Evolutionary conservation across 441 rosid species (phyloP), one percentile per base, ranked within the genome.

Genomic region (Capsella rubella): DNA sequence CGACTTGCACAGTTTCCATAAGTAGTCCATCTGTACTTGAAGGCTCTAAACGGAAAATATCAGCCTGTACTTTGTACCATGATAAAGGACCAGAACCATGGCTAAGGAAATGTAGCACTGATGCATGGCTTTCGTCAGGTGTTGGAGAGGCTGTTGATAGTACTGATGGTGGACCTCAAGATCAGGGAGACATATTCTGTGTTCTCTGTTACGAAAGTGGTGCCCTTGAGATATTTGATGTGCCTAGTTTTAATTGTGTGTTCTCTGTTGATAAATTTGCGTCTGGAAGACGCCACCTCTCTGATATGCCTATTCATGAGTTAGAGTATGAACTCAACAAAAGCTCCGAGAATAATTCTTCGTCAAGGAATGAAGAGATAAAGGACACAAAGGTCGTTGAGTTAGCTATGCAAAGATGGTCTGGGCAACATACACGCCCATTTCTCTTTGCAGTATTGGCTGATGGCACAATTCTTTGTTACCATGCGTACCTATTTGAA

Each of bases 91-190:
- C 95, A 64, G 96, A 91, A 65, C 93, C 97, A 69, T 93, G 98
- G 99, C 90, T 95, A 50, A 84, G 97, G 74, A 95, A 93, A 88
- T 86, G 97, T 63, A 95, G 93, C 80, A 84, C 94, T 25, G 98
- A 93, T 82, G 97, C 99, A 71, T 95, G 99, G 99, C 97, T 95
- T 82, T 87, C 93, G 40, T 87, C 97, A 28, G 98, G 98, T 32
- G 63, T 91, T 76, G 90, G 88, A 75, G 97, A 87, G 84, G 83
- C 93, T 74, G 82, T 88, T 82, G 98, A 90, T 68, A 84, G 97
- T 83, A 84, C 85, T 77, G 97, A 95, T 84, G 95, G 94, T 68
- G 96, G 88, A 63, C 54, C 84, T 34, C 92, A 83, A 52, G 98
- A 93, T 67, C 98, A 89, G 87, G 99, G 95, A 54, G 99, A 95